Conservation (phyloP, 2,329 filamentous ascomycete species). For the Botrytis tulipae region DNA sequence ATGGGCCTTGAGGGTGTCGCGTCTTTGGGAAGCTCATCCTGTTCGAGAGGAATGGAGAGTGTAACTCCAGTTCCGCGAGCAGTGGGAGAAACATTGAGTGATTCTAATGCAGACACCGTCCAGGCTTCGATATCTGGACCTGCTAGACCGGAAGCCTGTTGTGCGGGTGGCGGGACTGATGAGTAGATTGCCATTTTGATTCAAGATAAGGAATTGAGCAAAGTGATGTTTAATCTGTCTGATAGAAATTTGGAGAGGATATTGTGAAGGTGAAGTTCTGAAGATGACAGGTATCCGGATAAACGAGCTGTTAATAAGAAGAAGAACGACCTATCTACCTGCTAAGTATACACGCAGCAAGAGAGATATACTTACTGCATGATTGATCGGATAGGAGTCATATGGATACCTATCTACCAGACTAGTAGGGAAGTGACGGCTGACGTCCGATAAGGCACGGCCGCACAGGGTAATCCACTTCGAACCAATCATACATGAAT, state of each 20-base stretch:
- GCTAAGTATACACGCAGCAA: not conserved
- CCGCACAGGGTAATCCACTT: not conserved
- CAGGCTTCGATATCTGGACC: slow-evolving; percentile 64
- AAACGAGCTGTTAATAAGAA: not conserved
- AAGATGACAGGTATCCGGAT: slow-evolving; percentile 4
- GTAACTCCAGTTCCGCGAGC: slow-evolving; percentile 61
- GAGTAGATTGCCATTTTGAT: slow-evolving; percentile 52
- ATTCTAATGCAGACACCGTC: slow-evolving; percentile 59
- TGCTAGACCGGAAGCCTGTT: slow-evolving; percentile 33
- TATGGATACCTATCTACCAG: not conserved
- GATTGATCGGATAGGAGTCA: not conserved
- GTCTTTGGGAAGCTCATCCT: slow-evolving; percentile 40
- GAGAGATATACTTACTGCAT: too few relatives aligned
- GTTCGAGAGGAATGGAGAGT: slow-evolving; percentile 74
- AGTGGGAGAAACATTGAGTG: slow-evolving; percentile 53
- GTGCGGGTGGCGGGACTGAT: slow-evolving; percentile 51
- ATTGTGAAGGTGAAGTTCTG: not conserved
- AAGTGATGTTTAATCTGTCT: not conserved
- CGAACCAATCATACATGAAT: not conserved
- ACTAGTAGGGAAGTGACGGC: not conserved
- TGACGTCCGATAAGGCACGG: slow-evolving; percentile 3
- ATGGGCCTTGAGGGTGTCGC: slow-evolving; percentile 33
- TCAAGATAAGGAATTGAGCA: slow-evolving; percentile 9
- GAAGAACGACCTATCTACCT: not conserved
- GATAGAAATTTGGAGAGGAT: not conserved